Percentiles rank a stretch among this genome's conserved stretches.
Evolutionary conservation across 2,329 filamentous ascomycete species (phyloP).

Genomic region (Pseudocercospora fuligena): DNA sequence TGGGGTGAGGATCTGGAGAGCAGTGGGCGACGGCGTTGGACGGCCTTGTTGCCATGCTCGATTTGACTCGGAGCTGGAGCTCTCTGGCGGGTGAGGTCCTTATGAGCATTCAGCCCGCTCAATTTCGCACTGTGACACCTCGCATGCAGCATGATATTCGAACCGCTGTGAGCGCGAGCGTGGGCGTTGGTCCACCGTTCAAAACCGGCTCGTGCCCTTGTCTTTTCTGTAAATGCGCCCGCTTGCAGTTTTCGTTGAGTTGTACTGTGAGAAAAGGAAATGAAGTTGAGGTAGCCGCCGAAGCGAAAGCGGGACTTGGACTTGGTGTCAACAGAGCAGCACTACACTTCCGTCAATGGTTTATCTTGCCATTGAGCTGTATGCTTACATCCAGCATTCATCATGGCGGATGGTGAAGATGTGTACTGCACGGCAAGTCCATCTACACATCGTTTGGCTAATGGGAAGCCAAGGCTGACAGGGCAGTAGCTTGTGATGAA

Average conservation of each 20-base stretch:
- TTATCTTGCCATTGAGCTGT: constrained; percentile 4
- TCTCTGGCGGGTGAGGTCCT: background rate
- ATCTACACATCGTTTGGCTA: background rate
- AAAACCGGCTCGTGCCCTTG: constrained; percentile 4
- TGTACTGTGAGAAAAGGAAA: too few species aligned
- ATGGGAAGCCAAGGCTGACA: background rate
- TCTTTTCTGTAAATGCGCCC: background rate
- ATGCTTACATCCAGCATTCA: background rate
- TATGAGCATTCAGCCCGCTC: background rate
- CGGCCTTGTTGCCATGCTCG: too few species aligned
- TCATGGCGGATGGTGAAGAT: constrained; percentile 53
- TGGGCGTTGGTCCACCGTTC: background rate
- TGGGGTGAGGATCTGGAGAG: too few species aligned
- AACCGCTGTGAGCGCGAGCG: background rate
- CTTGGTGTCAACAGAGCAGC: background rate
- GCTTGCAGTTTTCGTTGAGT: background rate
- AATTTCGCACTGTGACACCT: background rate
- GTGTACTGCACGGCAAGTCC: constrained; percentile 68
- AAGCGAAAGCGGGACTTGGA: background rate
- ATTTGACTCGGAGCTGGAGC: background rate
- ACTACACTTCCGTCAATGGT: background rate
- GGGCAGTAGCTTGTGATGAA: constrained; percentile 78
- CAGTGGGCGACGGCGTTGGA: too few species aligned
- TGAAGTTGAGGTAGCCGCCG: constrained; percentile 5
- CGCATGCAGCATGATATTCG: constrained; percentile 2